Evolutionary conservation across 2,329 filamentous ascomycete genomes (phyloP).

Genomic region (Phyllosticta citribraziliensis): DNA sequence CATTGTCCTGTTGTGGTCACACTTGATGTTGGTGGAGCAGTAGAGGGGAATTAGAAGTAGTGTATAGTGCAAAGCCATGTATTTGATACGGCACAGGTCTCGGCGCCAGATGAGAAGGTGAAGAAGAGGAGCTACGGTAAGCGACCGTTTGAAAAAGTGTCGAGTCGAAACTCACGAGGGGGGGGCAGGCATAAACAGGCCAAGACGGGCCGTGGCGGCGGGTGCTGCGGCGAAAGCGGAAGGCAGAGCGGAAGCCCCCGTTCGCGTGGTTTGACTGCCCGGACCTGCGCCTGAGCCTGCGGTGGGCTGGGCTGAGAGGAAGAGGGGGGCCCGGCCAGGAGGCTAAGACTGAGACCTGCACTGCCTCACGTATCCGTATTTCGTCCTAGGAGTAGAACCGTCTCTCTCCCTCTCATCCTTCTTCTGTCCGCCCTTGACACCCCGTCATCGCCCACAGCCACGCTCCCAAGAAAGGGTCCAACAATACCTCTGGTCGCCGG

Average conservation of each 20-base stretch:
- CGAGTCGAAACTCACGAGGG: background rate
- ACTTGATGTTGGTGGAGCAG: background rate
- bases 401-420: background rate
- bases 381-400: background rate
- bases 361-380: conserved; percentile 5
- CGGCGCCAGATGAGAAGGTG: background rate
- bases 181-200: no score
- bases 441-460: background rate
- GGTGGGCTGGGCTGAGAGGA: background rate
- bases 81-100: background rate
- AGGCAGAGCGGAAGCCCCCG: no score
- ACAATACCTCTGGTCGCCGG: background rate
- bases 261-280: background rate
- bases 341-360: conserved; percentile 2
- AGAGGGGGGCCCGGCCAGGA: background rate
- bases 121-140: background rate
- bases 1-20: no score
- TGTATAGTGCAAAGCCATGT: background rate
- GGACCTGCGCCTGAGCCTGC: background rate
- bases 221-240: no score
- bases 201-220: background rate
- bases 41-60: background rate
- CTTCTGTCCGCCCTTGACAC: background rate
- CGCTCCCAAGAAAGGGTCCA: background rate
- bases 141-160: background rate